Evolutionary conservation across 2,329 filamentous ascomycete species (phyloP).

Genomic region (Stachybotrys chartarum): DNA sequence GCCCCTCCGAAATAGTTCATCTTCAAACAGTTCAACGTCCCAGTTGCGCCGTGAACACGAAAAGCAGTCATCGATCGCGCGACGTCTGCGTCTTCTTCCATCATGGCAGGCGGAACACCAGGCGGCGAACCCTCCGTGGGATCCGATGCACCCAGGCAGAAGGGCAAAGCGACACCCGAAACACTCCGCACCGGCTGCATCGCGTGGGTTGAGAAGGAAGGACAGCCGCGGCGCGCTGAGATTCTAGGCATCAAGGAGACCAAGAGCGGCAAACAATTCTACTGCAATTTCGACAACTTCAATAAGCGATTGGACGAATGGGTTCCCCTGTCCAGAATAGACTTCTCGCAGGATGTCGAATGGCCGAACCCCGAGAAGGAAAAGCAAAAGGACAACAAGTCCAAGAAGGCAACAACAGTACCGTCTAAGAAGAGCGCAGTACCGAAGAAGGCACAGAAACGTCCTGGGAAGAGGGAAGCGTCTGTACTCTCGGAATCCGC

Average conservation of each 20-base stretch:
- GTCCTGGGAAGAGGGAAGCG: slow-evolving; percentile 47
- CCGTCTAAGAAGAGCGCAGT: slow-evolving; percentile 49
- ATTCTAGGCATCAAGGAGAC: slow-evolving; percentile 91
- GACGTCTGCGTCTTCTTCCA: slow-evolving; percentile 18
- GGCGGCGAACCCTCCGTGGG: slow-evolving; percentile 48
- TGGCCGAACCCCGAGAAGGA: slow-evolving; percentile 91
- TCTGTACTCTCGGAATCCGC: slow-evolving; percentile 45
- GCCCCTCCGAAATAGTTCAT: slow-evolving; percentile 12
- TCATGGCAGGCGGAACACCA: slow-evolving; percentile 46
- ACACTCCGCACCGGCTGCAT: slow-evolving; percentile 62
- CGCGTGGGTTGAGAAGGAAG: slow-evolving; percentile 61
- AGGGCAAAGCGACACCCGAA: slow-evolving; percentile 75
- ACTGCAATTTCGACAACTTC: slow-evolving; percentile 97
- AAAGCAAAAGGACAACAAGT: slow-evolving; percentile 66
- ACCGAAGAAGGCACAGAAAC: slow-evolving; percentile 53
- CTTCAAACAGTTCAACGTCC: not conserved
- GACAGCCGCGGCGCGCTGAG: slow-evolving; percentile 83
- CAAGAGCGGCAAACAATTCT: slow-evolving; percentile 82
- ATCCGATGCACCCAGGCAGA: slow-evolving; percentile 54
- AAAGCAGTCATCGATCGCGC: slow-evolving; percentile 12
- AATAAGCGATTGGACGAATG: slow-evolving; percentile 85
- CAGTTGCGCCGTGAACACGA: not conserved
- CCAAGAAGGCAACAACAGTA: slow-evolving; percentile 57
- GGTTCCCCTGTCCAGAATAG: slow-evolving; percentile 75
- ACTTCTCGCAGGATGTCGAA: slow-evolving; percentile 85